Conservation (phyloP, 2,329 filamentous ascomycete species). For the Penicillium sp. region DNA sequence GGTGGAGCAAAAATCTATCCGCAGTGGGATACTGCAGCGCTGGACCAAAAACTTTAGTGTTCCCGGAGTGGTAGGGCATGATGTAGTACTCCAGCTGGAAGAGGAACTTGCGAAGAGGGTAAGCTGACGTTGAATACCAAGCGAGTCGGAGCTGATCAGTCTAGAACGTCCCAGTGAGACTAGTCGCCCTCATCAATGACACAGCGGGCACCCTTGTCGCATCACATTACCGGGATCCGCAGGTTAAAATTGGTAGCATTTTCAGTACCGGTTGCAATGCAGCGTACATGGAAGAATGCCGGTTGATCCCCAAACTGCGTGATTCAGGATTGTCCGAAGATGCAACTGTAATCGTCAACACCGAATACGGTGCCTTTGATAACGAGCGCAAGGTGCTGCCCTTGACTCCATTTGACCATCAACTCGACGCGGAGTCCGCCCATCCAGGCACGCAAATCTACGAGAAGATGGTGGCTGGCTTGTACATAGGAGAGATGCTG, state of each 20-base stretch:
- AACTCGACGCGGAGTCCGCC: constrained; percentile 81
- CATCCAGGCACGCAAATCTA: constrained; percentile 91
- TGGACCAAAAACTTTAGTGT: constrained; percentile 95
- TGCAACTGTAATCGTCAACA: constrained; percentile 84
- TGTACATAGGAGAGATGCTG: constrained; percentile 91
- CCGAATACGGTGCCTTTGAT: constrained; percentile 90
- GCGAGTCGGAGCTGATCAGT: background rate
- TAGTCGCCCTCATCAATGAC: constrained; percentile 87
- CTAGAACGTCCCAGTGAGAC: constrained; percentile 76
- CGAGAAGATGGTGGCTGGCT: constrained; percentile 93
- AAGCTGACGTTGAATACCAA: constrained; percentile 5
- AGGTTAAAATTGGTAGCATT: constrained; percentile 88
- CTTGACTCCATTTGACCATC: constrained; percentile 55
- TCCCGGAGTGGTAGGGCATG: constrained; percentile 77
- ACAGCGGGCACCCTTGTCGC: constrained; percentile 91
- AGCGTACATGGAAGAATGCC: constrained; percentile 87
- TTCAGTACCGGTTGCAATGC: constrained; percentile 95
- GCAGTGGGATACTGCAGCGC: constrained; percentile 78
- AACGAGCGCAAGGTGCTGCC: constrained; percentile 80
- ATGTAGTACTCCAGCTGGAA: constrained; percentile 80
- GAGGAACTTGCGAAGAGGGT: constrained; percentile 65
- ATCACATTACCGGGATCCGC: constrained; percentile 81
- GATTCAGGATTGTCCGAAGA: constrained; percentile 74
- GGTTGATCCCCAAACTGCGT: constrained; percentile 80
- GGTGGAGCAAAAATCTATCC: constrained; percentile 78